A percentile compares a stretch with the other conserved stretches of the same genome.
Evolutionary conservation across 148 eudicot genomes (phyloP).

Genomic region (Rhododendron williamsianum): DNA sequence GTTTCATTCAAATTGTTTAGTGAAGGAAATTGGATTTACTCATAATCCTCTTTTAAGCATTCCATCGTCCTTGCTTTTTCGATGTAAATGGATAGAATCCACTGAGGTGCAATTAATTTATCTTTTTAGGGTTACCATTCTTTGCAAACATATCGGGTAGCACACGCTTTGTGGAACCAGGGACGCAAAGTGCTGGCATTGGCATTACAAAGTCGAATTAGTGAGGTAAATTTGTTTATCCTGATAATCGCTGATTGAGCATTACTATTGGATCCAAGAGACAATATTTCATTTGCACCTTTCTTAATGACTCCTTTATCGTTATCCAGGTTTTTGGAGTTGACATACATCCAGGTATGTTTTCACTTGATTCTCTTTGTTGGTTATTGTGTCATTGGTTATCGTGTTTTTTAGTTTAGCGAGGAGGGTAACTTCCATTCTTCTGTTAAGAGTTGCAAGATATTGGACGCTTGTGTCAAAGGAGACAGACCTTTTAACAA

Average conservation of each 20-base stretch:
- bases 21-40: neutral
- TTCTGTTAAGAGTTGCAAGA: neutral
- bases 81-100: constrained; percentile 1
- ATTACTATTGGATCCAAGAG: neutral
- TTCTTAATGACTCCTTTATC: constrained; percentile 2
- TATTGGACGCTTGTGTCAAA: neutral
- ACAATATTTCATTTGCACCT: neutral
- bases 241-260: neutral
- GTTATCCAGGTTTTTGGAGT: constrained; percentile 50
- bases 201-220: constrained; percentile 60
- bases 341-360: constrained; percentile 63
- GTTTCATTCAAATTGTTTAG: neutral
- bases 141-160: constrained; percentile 54
- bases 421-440: neutral
- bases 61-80: neutral
- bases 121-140: constrained; percentile 54
- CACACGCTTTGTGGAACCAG: constrained; percentile 56
- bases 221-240: constrained; percentile 37
- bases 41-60: constrained; percentile 3
- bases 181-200: constrained; percentile 52
- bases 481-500: neutral
- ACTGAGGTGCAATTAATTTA: neutral
- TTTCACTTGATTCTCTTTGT: neutral
- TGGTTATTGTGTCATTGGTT: neutral
- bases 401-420: neutral